phyloP scores from a whole-genome alignment of 2,329 filamentous ascomycete genomes.

The Waltergamsia citrina region DNA sequence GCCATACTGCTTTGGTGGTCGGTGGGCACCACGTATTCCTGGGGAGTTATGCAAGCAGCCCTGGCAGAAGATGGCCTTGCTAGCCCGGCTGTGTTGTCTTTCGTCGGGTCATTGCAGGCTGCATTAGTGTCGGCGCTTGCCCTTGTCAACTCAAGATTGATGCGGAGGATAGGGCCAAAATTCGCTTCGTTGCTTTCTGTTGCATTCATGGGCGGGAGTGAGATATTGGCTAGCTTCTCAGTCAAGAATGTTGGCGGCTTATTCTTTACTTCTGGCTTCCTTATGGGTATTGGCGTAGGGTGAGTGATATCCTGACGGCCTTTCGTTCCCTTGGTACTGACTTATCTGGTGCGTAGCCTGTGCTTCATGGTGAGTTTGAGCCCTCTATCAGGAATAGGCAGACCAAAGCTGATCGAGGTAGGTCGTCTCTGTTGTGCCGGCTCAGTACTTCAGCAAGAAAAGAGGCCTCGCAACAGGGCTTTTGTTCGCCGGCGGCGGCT shows the following conservation, averaged over 20 bases:
- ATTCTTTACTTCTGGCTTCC: constrained; percentile 20
- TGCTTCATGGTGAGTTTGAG: constrained; percentile 27
- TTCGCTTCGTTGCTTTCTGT: constrained; percentile 38
- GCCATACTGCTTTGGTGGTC: constrained; percentile 45
- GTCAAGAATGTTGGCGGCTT: constrained; percentile 22
- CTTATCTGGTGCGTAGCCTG: constrained; percentile 11
- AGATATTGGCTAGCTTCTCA: constrained; percentile 31
- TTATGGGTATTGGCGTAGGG: constrained; percentile 22
- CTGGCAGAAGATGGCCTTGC: constrained; percentile 38
- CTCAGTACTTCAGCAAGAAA: constrained; percentile 44
- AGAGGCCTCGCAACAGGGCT: constrained; percentile 47
- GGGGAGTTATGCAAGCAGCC: constrained; percentile 51
- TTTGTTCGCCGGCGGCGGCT: constrained; percentile 42
- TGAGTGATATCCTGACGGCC: no score
- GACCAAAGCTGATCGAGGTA: constrained; percentile 12
- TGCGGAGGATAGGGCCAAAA: constrained; percentile 37
- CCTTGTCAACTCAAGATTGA: constrained; percentile 39
- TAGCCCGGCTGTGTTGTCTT: constrained; percentile 43
- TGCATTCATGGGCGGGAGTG: constrained; percentile 35
- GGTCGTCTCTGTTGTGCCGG: constrained; percentile 35
- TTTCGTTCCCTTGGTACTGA: not conserved
- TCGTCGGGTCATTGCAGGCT: constrained; percentile 44
- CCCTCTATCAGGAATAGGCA: not conserved
- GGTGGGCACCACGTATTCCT: constrained; percentile 45
- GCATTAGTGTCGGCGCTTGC: constrained; percentile 41